Conservation (phyloP, 1,139 yeast species). For the Pichia sp. region DNA sequence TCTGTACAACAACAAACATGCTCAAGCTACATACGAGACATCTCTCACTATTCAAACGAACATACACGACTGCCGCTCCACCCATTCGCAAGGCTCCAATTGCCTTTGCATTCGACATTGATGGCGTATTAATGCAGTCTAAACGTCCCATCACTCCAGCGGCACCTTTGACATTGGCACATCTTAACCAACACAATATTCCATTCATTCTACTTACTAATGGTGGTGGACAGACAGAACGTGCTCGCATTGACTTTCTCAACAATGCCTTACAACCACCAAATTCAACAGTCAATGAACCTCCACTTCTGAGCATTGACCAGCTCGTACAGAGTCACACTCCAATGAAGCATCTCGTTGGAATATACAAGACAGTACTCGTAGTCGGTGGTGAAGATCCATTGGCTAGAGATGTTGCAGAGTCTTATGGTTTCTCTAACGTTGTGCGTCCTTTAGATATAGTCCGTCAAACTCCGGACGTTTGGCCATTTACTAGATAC, state of each 20-base stretch:
- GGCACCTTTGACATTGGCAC: slow-evolving; percentile 57
- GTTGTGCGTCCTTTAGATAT: slow-evolving; percentile 76
- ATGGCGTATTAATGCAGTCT: slow-evolving; percentile 86
- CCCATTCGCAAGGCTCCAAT: slow-evolving; percentile 9
- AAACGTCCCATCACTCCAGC: slow-evolving; percentile 43
- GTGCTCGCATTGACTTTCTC: slow-evolving; percentile 51
- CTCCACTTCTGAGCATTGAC: too few species aligned
- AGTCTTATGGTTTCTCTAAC: slow-evolving; percentile 70
- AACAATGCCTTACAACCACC: slow-evolving; percentile 31
- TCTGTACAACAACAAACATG: too few species aligned
- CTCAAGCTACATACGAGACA: too few species aligned
- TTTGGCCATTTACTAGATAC: slow-evolving; percentile 69
- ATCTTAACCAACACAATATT: slow-evolving; percentile 45
- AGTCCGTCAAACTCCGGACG: slow-evolving; percentile 45
- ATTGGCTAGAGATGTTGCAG: slow-evolving; percentile 61
- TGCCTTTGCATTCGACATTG: slow-evolving; percentile 42
- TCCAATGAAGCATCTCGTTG: slow-evolving; percentile 63
- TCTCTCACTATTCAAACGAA: too few species aligned
- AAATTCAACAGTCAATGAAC: slow-evolving; percentile 24
- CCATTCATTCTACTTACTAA: slow-evolving; percentile 86
- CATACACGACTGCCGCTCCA: neutral
- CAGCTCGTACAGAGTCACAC: slow-evolving; percentile 90
- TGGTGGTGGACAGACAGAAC: slow-evolving; percentile 84
- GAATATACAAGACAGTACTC: slow-evolving; percentile 52
- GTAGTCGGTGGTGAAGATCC: slow-evolving; percentile 86